Conservation (phyloP, 805 yeast species). For the Teunomyces cretensis region DNA sequence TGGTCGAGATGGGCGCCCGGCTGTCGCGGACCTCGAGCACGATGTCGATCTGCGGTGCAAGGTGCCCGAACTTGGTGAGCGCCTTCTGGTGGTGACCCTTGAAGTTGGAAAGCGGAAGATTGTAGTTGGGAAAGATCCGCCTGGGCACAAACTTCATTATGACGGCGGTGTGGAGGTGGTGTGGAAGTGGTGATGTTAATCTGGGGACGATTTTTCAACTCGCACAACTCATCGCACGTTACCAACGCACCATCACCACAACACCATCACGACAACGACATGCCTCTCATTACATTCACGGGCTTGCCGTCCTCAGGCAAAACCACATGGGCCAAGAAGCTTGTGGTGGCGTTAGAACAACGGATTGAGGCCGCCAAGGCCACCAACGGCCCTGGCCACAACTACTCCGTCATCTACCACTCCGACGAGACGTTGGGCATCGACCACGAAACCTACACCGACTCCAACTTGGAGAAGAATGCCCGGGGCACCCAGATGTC, state of each 20-base stretch:
- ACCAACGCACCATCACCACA: too few species aligned
- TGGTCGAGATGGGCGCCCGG: conserved; percentile 83
- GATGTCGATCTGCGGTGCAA: conserved; percentile 79
- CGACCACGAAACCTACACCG: conserved; percentile 62
- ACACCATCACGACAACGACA: conserved; percentile 20
- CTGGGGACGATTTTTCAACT: not conserved
- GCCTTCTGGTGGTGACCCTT: conserved; percentile 91
- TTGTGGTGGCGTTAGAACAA: conserved; percentile 47
- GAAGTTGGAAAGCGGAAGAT: conserved; percentile 70
- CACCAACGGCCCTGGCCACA: conserved; percentile 48
- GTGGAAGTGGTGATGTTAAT: not conserved
- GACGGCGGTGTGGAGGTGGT: not conserved
- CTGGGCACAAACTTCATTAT: conserved; percentile 62
- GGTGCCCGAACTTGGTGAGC: conserved; percentile 57
- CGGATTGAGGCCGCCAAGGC: conserved; percentile 41
- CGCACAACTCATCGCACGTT: not conserved
- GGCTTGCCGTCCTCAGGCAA: conserved; percentile 90
- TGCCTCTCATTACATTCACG: conserved; percentile 84
- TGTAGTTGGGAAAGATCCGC: conserved; percentile 67
- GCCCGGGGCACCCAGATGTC: conserved; percentile 83
- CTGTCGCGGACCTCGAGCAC: conserved; percentile 85
- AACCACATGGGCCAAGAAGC: conserved; percentile 64
- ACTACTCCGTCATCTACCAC: conserved; percentile 64
- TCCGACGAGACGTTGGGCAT: conserved; percentile 80
- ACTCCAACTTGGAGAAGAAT: conserved; percentile 73